Percentiles rank a stretch among this genome's conserved stretches.
phyloP scores from a whole-genome alignment of 2,329 filamentous ascomycete species.

The Orbilia blumenaviensis region DNA sequence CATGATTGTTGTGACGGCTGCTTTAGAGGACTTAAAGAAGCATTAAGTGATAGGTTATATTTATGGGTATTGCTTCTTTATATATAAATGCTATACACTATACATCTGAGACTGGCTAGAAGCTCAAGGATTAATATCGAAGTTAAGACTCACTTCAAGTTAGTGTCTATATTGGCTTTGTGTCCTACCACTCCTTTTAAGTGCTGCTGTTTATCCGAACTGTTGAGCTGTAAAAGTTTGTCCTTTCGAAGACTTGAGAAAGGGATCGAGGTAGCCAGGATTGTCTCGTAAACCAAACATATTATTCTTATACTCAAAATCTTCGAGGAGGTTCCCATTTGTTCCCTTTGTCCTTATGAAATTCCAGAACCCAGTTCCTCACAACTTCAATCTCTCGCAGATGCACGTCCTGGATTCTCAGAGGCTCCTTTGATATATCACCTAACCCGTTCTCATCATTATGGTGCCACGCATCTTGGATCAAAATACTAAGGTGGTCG shows the following conservation, averaged over 20 bases:
- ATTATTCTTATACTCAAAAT: background rate
- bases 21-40: too few relatives aligned
- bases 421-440: conserved; percentile 44
- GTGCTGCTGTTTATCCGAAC: too few relatives aligned
- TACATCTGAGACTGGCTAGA: too few relatives aligned
- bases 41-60: too few relatives aligned
- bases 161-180: too few relatives aligned
- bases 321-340: conserved; percentile 3
- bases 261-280: background rate
- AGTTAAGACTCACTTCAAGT: too few relatives aligned
- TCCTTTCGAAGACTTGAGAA: too few relatives aligned
- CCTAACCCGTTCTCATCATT: conserved; percentile 77
- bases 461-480: conserved; percentile 79
- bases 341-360: conserved; percentile 15
- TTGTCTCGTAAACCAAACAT: background rate
- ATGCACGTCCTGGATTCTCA: conserved; percentile 41
- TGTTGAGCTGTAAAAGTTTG: too few relatives aligned
- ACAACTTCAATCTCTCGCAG: conserved; percentile 33
- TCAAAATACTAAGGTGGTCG: conserved; percentile 65
- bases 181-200: too few relatives aligned
- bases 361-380: conserved; percentile 29
- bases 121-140: too few relatives aligned
- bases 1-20: background rate
- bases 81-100: too few relatives aligned
- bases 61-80: too few relatives aligned